phyloP scores from a whole-genome alignment of 306 rosid genomes.

The Purshia tridentata region DNA sequence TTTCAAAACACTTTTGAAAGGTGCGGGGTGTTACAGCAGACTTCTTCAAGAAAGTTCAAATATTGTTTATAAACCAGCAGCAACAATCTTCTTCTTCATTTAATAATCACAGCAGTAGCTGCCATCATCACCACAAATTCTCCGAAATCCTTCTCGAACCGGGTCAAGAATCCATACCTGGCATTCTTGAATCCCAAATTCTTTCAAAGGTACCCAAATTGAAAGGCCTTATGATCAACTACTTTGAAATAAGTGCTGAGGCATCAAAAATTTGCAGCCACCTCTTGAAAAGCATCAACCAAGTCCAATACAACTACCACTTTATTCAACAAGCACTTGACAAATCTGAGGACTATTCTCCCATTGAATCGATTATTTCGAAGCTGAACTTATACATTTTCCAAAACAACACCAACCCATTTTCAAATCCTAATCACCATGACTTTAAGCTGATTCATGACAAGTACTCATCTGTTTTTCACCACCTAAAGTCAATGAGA shows the following conservation, averaged over 20 bases:
- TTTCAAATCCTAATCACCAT: conserved; percentile 27
- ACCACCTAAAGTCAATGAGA: conserved; percentile 39
- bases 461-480: conserved; percentile 32
- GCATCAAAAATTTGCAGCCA: conserved; percentile 52
- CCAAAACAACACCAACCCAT: conserved; percentile 36
- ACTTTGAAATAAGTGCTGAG: conserved; percentile 54
- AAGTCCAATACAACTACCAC: conserved; percentile 30
- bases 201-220: conserved; percentile 35
- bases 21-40: too few species aligned
- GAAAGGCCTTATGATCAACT: conserved; percentile 45
- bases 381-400: conserved; percentile 33
- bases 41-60: conserved; percentile 45
- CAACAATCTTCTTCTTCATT: conserved; percentile 32
- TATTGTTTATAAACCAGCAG: conserved; percentile 33
- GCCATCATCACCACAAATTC: conserved; percentile 7
- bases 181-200: conserved; percentile 40
- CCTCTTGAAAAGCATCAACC: conserved; percentile 48
- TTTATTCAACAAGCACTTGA: conserved; percentile 38
- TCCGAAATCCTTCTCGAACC: conserved; percentile 53
- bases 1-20: too few species aligned
- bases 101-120: too few species aligned
- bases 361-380: conserved; percentile 16
- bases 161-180: conserved; percentile 42
- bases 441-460: conserved; percentile 43
- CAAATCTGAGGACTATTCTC: conserved; percentile 29